phyloP scores from a whole-genome alignment of 1,284 basidiomycete species.

The Moesziomyces sp. region DNA sequence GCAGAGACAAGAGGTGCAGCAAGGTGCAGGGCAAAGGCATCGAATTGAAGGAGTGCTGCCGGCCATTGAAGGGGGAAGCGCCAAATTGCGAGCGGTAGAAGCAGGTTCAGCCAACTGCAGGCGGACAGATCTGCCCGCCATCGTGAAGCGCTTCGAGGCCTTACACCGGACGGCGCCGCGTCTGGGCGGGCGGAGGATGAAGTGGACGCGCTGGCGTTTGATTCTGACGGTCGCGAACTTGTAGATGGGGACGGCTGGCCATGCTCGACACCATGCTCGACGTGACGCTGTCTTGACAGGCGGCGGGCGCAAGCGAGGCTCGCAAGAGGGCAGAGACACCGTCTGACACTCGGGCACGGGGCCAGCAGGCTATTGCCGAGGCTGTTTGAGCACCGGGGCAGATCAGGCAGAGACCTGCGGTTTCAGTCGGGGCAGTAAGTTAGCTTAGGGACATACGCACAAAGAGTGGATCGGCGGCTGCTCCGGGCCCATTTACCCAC shows the following conservation, averaged over 20 bases:
- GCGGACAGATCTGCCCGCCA: background rate
- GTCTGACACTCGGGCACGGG: background rate
- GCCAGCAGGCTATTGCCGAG: background rate
- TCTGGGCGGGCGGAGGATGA: background rate
- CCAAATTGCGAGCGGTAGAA: slow-evolving; percentile 1
- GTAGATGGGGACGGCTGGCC: too few species aligned
- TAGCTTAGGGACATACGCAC: too few species aligned
- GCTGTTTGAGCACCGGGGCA: background rate
- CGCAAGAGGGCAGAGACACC: background rate
- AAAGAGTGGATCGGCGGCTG: background rate
- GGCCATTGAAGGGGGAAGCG: slow-evolving; percentile 1
- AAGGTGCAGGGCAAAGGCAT: slow-evolving; percentile 6
- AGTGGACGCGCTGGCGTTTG: background rate
- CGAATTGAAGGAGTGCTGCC: slow-evolving; percentile 2
- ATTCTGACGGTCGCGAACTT: background rate
- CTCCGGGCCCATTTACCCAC: background rate
- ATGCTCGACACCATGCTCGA: background rate
- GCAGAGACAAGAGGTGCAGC: slow-evolving; percentile 9
- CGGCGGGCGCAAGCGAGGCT: background rate
- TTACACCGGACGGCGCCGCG: too few species aligned
- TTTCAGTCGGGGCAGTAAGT: background rate
- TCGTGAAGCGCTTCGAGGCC: background rate
- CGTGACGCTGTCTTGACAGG: background rate
- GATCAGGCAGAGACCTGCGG: background rate
- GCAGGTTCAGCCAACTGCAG: background rate